A percentile compares a stretch with the other conserved stretches of the same genome.
Evolutionary conservation across 2,329 filamentous ascomycete species (phyloP).

Genomic region (Colletotrichum orbiculare): DNA sequence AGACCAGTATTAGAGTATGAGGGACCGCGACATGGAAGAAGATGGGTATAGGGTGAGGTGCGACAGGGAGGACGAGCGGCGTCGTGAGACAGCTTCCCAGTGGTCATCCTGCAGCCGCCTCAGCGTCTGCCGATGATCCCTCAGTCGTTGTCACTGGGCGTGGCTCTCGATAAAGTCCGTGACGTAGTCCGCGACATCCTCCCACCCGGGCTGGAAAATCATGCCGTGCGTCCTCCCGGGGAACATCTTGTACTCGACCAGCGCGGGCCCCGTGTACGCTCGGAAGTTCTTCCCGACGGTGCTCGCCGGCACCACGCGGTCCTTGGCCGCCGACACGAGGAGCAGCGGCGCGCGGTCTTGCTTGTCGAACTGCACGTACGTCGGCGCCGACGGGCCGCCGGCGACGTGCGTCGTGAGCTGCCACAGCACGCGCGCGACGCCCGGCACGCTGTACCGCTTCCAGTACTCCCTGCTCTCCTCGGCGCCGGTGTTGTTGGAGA

Average conservation of each 20-base stretch:
- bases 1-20: neutral
- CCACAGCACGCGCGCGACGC: constrained; percentile 39
- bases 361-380: constrained; percentile 35
- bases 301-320: constrained; percentile 38
- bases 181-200: constrained; percentile 29
- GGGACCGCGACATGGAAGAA: neutral
- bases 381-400: constrained; percentile 19
- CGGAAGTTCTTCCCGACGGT: constrained; percentile 37
- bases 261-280: constrained; percentile 34
- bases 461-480: constrained; percentile 36
- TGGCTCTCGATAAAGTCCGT: constrained; percentile 26
- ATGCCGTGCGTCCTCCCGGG: constrained; percentile 38
- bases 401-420: constrained; percentile 35
- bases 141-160: neutral
- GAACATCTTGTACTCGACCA: constrained; percentile 39
- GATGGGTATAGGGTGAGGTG: neutral
- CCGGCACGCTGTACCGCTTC: constrained; percentile 39
- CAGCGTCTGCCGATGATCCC: neutral
- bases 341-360: constrained; percentile 32
- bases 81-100: neutral
- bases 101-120: neutral
- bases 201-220: constrained; percentile 39
- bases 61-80: neutral
- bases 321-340: constrained; percentile 37
- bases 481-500: constrained; percentile 37